These are phyloP conservation scores for Hydrangea macrophylla DNA, from an alignment of 148 eudicot genomes.

Conservation along the genomic window DNA sequence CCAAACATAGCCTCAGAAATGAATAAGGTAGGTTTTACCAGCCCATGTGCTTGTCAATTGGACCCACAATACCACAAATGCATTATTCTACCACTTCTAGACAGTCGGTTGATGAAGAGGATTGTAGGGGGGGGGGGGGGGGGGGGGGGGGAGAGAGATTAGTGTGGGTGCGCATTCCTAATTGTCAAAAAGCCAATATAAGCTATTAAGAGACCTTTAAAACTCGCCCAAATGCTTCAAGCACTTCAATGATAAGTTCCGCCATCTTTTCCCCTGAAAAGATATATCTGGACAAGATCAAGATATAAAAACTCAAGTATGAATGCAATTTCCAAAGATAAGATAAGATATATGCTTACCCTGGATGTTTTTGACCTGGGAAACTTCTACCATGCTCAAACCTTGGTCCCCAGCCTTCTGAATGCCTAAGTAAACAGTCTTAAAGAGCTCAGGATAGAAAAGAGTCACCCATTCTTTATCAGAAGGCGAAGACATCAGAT, in stretches of 20 bases:
- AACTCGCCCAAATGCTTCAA: conserved; percentile 70
- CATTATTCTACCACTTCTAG: neutral
- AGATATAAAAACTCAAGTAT: neutral
- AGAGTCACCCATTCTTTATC: conserved; percentile 21
- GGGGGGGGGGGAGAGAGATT: neutral
- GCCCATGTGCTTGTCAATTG: neutral
- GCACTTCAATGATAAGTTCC: conserved; percentile 63
- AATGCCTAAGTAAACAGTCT: conserved; percentile 47
- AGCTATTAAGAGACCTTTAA: conserved; percentile 81
- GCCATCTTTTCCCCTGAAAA: conserved; percentile 45
- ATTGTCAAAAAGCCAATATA: neutral
- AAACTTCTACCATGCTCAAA: conserved; percentile 62
- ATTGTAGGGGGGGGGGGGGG: no score
- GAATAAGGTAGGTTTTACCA: neutral
- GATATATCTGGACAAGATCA: conserved; percentile 13
- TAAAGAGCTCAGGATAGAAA: conserved; percentile 51
- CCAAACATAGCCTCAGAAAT: no score
- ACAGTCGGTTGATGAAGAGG: no score
- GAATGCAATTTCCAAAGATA: conserved; percentile 6
- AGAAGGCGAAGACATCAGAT: conserved; percentile 29
- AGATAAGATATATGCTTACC: conserved; percentile 35
- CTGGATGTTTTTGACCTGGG: conserved; percentile 42
- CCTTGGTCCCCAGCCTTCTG: conserved; percentile 96
- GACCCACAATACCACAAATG: neutral
- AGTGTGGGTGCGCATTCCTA: neutral